A percentile compares a stretch with the other conserved stretches of the same genome.
Evolutionary conservation across 2,329 filamentous ascomycete species (phyloP).

Genomic region (Escovopsis sp.): DNA sequence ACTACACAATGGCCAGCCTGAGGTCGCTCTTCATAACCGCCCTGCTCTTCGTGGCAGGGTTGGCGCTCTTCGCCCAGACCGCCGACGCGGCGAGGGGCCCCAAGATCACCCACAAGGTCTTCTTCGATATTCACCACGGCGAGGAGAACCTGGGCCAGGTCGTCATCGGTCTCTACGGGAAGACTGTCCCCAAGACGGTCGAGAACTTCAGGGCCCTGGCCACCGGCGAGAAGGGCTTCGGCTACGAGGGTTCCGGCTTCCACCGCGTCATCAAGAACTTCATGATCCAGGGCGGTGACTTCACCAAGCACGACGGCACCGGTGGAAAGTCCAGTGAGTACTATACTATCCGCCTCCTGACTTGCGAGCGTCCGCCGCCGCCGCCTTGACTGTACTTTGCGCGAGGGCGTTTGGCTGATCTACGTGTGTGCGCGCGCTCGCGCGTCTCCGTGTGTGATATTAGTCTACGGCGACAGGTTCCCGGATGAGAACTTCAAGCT

Average conservation of each 20-base stretch:
- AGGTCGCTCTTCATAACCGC: constrained; percentile 57
- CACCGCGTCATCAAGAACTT: constrained; percentile 84
- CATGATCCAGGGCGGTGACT: constrained; percentile 88
- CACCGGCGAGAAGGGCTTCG: constrained; percentile 75
- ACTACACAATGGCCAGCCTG: constrained; percentile 55
- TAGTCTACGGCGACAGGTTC: constrained; percentile 73
- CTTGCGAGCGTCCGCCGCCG: too few species aligned
- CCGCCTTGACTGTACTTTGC: too few species aligned
- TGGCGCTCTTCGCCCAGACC: constrained; percentile 63
- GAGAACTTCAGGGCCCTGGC: constrained; percentile 69
- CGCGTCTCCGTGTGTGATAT: constrained; percentile 8
- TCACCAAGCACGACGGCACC: constrained; percentile 69
- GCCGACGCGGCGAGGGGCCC: constrained; percentile 69
- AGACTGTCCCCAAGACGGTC: constrained; percentile 64
- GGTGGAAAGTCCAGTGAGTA: constrained; percentile 73
- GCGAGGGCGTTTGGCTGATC: too few species aligned
- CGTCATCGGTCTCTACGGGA: constrained; percentile 73
- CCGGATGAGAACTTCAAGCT: constrained; percentile 90
- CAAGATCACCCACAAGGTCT: constrained; percentile 93
- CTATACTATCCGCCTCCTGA: not conserved
- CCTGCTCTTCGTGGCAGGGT: constrained; percentile 59
- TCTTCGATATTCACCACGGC: constrained; percentile 69
- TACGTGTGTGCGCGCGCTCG: not conserved
- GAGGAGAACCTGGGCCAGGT: constrained; percentile 61
- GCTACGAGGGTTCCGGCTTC: constrained; percentile 70